Base-by-base conservation (phyloP, 2,329 filamentous ascomycete species). In the Coniochaeta pulveracea region DNA sequence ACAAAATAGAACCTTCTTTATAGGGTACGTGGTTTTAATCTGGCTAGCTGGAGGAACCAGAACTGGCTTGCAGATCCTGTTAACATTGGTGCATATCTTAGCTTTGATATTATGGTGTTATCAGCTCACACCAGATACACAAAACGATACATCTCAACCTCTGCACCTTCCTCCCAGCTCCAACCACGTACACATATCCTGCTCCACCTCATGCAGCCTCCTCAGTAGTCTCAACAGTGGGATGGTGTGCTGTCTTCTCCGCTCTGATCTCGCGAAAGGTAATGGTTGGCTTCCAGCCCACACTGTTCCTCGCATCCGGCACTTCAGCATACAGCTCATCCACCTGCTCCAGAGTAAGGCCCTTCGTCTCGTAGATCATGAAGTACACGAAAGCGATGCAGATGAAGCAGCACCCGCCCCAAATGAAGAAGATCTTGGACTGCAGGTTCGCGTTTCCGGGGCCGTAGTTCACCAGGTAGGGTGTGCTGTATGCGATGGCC, bases 301-400 rank as follows among this genome's bases (percentile, higher is more conserved):
- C 10, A n/a, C 28, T 31, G 6, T 31, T 31, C 7, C 28, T 19
- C 7, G 28, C 28, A n/a, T 19, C 17, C 10, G 17, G 14, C 6
- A 19, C 28, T 19, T 31, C 28, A 17, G n/a, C 26, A 10, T 28
- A 28, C 34, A 86, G 59, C 60, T 84, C 74, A 49, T 93, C 84
- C 39, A 91, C 79, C 57, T 91, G 75, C 56, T 93, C 85, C 26
- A 91, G 69, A 0, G 72, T 76, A 9, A 86, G 66, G 15, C 81
- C 82, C 65, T 91, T 91, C 38, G 85, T 93, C 64, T 89, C 85
- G 49, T 86, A 86, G 46, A 91, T 74, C 57, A 77, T 73, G 51
- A 80, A 76, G 51, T 72, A 80, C 10, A 80, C 77, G 48, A 82
- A 83, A 17, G 75, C 57, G 43, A 82, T 78, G 51, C 74, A 76